Conservation (phyloP, 1,284 basidiomycete genomes). For the Sanghuangporus weigelae region DNA sequence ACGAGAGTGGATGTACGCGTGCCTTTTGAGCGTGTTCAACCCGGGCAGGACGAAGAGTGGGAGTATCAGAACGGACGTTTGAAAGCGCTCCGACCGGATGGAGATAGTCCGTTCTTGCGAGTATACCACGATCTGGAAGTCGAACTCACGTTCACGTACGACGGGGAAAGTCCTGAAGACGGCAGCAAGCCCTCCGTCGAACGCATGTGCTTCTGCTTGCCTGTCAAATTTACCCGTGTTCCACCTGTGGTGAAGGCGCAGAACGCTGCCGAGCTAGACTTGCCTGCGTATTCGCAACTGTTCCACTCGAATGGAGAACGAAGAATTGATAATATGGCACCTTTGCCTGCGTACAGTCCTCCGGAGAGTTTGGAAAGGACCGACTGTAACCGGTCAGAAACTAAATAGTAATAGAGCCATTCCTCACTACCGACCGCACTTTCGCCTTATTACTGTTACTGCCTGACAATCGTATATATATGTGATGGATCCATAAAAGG, state of each 20-base stretch:
- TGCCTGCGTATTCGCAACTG: constrained; percentile 69
- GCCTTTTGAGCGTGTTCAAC: constrained; percentile 35
- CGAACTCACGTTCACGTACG: constrained; percentile 50
- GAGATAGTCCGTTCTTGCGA: constrained; percentile 48
- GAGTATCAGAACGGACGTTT: constrained; percentile 28
- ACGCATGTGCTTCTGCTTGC: constrained; percentile 43
- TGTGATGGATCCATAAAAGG: neutral
- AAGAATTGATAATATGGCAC: constrained; percentile 60
- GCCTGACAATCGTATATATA: neutral
- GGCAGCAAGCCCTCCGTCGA: constrained; percentile 27
- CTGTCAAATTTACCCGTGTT: constrained; percentile 45
- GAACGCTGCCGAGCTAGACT: constrained; percentile 35
- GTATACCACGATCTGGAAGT: constrained; percentile 54
- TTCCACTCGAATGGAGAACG: constrained; percentile 67
- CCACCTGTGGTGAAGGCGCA: constrained; percentile 20
- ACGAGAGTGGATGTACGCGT: constrained; percentile 53
- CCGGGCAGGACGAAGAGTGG: constrained; percentile 35
- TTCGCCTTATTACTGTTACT: neutral
- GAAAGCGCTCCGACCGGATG: constrained; percentile 38
- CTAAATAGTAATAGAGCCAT: neutral
- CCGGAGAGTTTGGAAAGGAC: neutral
- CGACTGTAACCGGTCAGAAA: neutral
- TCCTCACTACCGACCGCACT: neutral
- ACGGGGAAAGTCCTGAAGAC: constrained; percentile 37
- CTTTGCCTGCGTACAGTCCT: constrained; percentile 57